Evolutionary conservation across 2,329 filamentous ascomycete species (phyloP).

Genomic region (Penicillium freii): DNA sequence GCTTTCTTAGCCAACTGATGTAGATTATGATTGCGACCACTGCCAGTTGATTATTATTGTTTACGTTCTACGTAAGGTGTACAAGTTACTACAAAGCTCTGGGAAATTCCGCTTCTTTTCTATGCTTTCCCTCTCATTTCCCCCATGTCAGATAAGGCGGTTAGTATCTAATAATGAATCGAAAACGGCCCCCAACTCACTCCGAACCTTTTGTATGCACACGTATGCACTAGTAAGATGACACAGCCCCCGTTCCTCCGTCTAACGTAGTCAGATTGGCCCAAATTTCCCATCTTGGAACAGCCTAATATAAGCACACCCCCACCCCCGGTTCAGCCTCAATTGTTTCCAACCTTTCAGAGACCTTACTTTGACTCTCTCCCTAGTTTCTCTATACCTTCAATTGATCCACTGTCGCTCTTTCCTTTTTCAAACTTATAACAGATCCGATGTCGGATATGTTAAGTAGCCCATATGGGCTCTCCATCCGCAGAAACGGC

Average conservation of each 20-base stretch:
- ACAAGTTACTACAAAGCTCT: background rate
- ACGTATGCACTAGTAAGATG: background rate
- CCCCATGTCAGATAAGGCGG: background rate
- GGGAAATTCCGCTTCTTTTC: background rate
- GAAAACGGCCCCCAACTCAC: background rate
- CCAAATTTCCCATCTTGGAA: background rate
- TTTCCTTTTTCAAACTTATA: too few relatives aligned
- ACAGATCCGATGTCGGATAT: slow-evolving; percentile 1
- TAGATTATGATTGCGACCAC: too few relatives aligned
- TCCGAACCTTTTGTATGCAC: background rate
- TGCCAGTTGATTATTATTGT: background rate
- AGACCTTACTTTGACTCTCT: background rate
- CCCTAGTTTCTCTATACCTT: background rate
- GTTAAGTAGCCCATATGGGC: slow-evolving; percentile 5
- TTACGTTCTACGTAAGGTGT: background rate
- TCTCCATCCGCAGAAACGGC: slow-evolving; percentile 20
- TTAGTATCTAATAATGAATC: background rate
- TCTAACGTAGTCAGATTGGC: background rate
- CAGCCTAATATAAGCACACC: background rate
- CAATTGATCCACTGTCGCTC: background rate
- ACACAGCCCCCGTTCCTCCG: background rate
- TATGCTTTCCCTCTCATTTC: background rate
- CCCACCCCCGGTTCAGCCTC: background rate
- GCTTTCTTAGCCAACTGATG: too few relatives aligned
- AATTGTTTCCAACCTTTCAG: background rate